These are phyloP conservation scores for Ustilago nuda DNA, from an alignment of 1,284 basidiomycete species.

Conservation along the genomic window DNA sequence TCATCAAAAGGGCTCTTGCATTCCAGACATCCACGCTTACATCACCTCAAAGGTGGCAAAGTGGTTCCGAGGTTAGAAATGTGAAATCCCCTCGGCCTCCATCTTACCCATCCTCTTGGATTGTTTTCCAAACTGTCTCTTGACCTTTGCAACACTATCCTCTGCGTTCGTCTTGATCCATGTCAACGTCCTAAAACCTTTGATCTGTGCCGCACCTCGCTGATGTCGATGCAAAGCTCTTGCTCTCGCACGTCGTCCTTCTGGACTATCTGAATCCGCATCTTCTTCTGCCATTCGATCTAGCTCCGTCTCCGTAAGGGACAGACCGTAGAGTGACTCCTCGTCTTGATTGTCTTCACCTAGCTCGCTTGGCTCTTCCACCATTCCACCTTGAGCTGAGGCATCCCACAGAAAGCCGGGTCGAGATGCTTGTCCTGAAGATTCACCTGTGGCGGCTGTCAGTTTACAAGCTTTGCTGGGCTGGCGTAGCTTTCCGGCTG, in stretches of 20 bases:
- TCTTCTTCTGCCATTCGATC: constrained; percentile 34
- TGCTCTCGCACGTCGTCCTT: constrained; percentile 38
- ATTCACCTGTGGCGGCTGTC: constrained; percentile 8
- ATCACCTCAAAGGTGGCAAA: too few species aligned
- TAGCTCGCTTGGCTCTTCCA: constrained; percentile 14
- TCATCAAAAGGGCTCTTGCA: too few species aligned
- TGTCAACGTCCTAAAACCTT: constrained; percentile 55
- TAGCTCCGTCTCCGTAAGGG: constrained; percentile 40
- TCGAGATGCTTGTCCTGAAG: constrained; percentile 6
- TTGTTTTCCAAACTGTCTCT: constrained; percentile 50
- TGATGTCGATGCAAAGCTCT: constrained; percentile 57
- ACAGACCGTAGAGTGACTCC: constrained; percentile 42
- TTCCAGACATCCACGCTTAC: too few species aligned
- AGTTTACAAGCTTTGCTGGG: constrained; percentile 8
- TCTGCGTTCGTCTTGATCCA: constrained; percentile 64
- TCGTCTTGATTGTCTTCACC: constrained; percentile 35
- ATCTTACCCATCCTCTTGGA: constrained; percentile 58
- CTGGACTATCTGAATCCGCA: constrained; percentile 39
- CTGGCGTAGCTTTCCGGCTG: constrained; percentile 12
- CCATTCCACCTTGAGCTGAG: constrained; percentile 12
- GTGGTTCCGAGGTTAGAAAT: constrained; percentile 35
- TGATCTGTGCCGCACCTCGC: constrained; percentile 60
- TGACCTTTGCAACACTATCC: constrained; percentile 44
- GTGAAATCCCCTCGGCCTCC: constrained; percentile 63
- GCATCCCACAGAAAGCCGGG: constrained; percentile 16